Conservation (phyloP, 352 stramenopile genomes). For the Globisporangium iwayamae region DNA sequence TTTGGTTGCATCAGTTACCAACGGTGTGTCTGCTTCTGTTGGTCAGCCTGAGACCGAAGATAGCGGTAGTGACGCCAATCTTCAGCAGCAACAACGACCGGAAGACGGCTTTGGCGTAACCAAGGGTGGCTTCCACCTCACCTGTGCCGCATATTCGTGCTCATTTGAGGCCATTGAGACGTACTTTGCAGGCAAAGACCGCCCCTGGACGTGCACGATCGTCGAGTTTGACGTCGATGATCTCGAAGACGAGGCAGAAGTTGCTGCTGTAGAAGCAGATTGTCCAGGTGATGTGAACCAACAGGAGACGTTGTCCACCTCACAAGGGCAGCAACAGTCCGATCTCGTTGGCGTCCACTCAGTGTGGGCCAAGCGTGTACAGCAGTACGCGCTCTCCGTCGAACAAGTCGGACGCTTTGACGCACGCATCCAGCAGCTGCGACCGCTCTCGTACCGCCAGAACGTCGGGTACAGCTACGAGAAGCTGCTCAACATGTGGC, state of each 20-base stretch:
- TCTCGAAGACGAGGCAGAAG: slow-evolving; percentile 24
- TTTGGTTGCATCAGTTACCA: slow-evolving; percentile 16
- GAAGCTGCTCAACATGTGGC: slow-evolving; percentile 27
- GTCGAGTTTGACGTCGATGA: slow-evolving; percentile 56
- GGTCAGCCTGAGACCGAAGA: slow-evolving; percentile 15
- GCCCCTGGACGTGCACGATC: slow-evolving; percentile 30
- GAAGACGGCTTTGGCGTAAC: slow-evolving; percentile 1
- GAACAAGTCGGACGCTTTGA: slow-evolving; percentile 22
- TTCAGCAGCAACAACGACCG: not conserved
- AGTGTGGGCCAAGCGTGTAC: slow-evolving; percentile 14
- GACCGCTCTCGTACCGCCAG: slow-evolving; percentile 3
- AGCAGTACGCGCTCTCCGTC: slow-evolving; percentile 16
- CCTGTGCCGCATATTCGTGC: slow-evolving; percentile 25
- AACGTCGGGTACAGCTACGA: slow-evolving; percentile 18
- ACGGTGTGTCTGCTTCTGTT: not conserved
- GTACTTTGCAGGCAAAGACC: slow-evolving; percentile 10
- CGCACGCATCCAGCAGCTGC: slow-evolving; percentile 14
- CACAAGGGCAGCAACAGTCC: not conserved
- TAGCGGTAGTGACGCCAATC: not conserved
- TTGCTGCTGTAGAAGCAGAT: slow-evolving; percentile 13
- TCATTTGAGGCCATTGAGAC: slow-evolving; percentile 22
- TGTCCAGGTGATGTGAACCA: slow-evolving; percentile 30
- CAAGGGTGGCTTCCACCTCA: slow-evolving; percentile 22
- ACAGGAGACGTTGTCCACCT: not conserved
- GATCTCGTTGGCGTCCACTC: not conserved